These are phyloP conservation scores for Rhynchospora breviuscula DNA, from an alignment of 176 grass and related monocot genomes.

Conservation along the genomic window DNA sequence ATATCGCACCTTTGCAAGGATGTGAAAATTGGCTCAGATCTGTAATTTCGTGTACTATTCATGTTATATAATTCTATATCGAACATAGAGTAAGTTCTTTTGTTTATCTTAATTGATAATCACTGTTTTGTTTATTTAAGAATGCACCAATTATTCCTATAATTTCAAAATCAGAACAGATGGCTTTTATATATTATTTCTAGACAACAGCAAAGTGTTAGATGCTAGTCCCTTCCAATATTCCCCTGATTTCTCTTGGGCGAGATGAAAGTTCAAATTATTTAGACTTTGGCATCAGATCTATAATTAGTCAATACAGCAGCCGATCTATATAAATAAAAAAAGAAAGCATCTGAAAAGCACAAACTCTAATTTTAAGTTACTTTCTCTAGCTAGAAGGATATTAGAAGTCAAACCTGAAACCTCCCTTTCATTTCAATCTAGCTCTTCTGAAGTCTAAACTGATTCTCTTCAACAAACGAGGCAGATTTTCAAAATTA, in stretches of 20 bases:
- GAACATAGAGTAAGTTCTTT: background rate
- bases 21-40: background rate
- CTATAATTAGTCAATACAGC: background rate
- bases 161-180: no score
- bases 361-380: background rate
- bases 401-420: background rate
- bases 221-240: background rate
- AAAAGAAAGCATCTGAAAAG: background rate
- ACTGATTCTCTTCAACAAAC: slow-evolving; percentile 8
- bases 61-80: background rate
- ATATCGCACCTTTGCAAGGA: background rate
- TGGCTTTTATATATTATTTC: no score
- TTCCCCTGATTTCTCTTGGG: background rate
- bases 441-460: background rate
- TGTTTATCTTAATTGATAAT: background rate
- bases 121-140: background rate
- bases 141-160: background rate
- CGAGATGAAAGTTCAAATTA: background rate
- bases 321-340: background rate
- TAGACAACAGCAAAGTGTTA: background rate
- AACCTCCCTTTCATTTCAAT: background rate
- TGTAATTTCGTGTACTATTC: background rate
- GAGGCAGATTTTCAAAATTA: slow-evolving; percentile 10
- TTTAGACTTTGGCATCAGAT: slow-evolving; percentile 1
- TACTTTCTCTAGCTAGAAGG: background rate